These are phyloP conservation scores for Chaetothyriales sp. DNA, from an alignment of 2,329 filamentous ascomycete genomes.

Conservation along the genomic window DNA sequence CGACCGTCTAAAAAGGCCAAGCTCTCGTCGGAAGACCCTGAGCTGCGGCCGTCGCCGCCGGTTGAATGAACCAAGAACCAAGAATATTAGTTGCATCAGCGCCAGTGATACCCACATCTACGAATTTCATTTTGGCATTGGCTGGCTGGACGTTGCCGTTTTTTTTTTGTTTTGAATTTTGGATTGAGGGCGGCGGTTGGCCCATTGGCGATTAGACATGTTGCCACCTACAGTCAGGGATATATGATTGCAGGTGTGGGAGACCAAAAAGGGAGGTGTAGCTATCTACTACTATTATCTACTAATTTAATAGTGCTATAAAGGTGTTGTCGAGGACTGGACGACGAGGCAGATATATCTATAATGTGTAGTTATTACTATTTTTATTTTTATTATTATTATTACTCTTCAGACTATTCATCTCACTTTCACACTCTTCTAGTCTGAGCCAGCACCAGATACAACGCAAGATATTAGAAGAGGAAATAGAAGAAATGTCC, in stretches of 20 bases:
- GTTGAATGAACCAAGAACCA: no score
- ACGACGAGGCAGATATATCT: no score
- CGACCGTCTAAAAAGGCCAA: slow-evolving; percentile 13
- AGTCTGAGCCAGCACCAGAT: no score
- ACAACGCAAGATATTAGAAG: no score
- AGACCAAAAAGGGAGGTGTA: background rate
- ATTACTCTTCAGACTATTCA: no score
- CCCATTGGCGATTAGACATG: background rate
- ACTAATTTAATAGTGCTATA: background rate
- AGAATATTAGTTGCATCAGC: slow-evolving; percentile 2
- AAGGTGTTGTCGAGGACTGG: background rate
- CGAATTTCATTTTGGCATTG: slow-evolving; percentile 7
- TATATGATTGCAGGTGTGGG: background rate
- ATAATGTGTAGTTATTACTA: no score
- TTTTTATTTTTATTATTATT: no score
- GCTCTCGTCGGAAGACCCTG: slow-evolving; percentile 6
- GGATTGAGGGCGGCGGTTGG: no score
- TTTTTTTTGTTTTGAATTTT: no score
- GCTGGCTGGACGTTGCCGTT: background rate
- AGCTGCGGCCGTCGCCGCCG: background rate
- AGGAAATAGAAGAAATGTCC: no score
- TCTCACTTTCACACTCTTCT: no score
- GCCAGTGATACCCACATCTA: slow-evolving; percentile 10
- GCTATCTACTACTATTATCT: background rate
- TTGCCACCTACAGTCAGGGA: background rate